phyloP scores from a whole-genome alignment of 78 protist species.

The Creolimax fragrantissima region DNA sequence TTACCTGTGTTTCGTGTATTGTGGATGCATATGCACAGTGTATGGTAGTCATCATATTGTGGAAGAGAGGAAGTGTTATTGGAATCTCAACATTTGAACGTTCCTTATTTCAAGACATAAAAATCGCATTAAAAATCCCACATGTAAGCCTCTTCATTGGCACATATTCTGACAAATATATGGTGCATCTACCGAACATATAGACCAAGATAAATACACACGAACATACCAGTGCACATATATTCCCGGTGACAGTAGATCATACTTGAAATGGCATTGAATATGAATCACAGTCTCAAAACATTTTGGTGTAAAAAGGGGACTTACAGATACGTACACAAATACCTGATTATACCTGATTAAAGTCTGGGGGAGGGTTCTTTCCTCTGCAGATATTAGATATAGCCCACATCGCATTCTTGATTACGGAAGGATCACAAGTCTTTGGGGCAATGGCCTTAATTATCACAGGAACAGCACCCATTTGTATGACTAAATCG shows the following conservation, averaged over 20 bases:
- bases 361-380: slow-evolving; percentile 65
- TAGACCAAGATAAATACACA: background rate
- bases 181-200: no score
- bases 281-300: no score
- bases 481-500: slow-evolving; percentile 63
- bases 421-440: slow-evolving; percentile 44
- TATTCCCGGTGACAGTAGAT: no score
- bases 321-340: background rate
- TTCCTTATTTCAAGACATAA: no score
- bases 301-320: no score
- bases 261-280: no score
- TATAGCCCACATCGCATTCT: slow-evolving; percentile 95
- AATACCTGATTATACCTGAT: slow-evolving; percentile 51
- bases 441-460: background rate
- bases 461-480: background rate
- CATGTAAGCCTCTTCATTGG: no score
- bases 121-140: no score
- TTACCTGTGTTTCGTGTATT: slow-evolving; percentile 65
- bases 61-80: no score
- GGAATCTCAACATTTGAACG: no score
- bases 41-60: background rate
- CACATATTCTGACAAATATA: no score
- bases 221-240: background rate
- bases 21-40: slow-evolving; percentile 1
- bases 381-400: slow-evolving; percentile 94